Evolutionary conservation across 2,329 filamentous ascomycete species (phyloP).

Genomic region (Macroventuria anomochaeta): DNA sequence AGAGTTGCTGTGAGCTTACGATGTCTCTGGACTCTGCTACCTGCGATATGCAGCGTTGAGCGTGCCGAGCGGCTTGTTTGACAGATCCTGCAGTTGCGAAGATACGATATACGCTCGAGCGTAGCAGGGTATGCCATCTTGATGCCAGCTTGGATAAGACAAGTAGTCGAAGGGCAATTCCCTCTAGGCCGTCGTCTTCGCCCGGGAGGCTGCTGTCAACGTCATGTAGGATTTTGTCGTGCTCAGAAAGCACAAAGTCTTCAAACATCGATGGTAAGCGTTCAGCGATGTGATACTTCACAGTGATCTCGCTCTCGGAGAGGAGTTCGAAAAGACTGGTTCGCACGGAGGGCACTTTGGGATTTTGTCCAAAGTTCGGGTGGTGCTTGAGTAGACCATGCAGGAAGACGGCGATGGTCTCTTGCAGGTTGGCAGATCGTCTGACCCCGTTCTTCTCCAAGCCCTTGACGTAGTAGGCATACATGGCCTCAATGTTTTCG

Average conservation of each 20-base stretch:
- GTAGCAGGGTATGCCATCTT: slow-evolving; percentile 82
- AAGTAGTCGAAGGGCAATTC: slow-evolving; percentile 82
- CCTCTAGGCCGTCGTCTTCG: slow-evolving; percentile 74
- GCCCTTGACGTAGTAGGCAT: slow-evolving; percentile 74
- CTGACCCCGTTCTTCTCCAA: slow-evolving; percentile 70
- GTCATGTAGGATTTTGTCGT: slow-evolving; percentile 85
- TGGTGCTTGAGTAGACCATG: slow-evolving; percentile 71
- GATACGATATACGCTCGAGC: slow-evolving; percentile 88
- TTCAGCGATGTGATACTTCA: slow-evolving; percentile 77
- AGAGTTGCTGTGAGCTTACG: slow-evolving; percentile 71
- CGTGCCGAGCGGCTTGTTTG: slow-evolving; percentile 69
- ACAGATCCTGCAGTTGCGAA: slow-evolving; percentile 87
- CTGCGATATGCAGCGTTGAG: slow-evolving; percentile 70
- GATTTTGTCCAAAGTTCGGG: slow-evolving; percentile 68
- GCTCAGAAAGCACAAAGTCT: slow-evolving; percentile 79
- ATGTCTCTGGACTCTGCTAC: slow-evolving; percentile 72
- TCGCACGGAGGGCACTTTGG: slow-evolving; percentile 67
- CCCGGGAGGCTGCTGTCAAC: slow-evolving; percentile 79
- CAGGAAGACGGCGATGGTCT: slow-evolving; percentile 71
- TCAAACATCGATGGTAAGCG: slow-evolving; percentile 77
- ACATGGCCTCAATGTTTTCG: slow-evolving; percentile 75
- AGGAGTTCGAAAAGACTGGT: slow-evolving; percentile 79
- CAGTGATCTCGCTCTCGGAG: slow-evolving; percentile 66
- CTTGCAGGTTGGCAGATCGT: slow-evolving; percentile 72
- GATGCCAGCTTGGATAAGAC: slow-evolving; percentile 79